These are phyloP conservation scores for Stachybotrys elegans DNA, from an alignment of 2,329 filamentous ascomycete genomes.

Conservation along the genomic window DNA sequence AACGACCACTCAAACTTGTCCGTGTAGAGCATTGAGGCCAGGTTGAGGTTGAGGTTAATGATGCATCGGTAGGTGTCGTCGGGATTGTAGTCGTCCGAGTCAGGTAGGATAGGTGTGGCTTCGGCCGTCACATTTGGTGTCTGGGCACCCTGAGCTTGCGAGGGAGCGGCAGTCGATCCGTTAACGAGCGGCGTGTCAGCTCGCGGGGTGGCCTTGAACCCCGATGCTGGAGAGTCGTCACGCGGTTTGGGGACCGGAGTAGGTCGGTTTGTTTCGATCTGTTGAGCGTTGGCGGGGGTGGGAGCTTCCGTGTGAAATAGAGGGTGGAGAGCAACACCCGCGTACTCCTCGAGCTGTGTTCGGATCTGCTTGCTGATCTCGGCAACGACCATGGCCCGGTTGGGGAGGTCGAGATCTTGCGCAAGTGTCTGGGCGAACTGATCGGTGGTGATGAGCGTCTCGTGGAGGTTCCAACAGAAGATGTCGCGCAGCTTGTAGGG, in stretches of 20 bases:
- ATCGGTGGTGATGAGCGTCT: constrained; percentile 88
- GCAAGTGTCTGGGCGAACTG: constrained; percentile 90
- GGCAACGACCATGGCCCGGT: constrained; percentile 61
- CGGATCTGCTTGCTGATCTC: constrained; percentile 93
- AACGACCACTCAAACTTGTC: constrained; percentile 99
- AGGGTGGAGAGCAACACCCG: constrained; percentile 87
- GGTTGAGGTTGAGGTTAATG: constrained; percentile 83
- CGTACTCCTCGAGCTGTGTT: constrained; percentile 92
- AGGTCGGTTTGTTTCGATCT: constrained; percentile 23
- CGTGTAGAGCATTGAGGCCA: constrained; percentile 86
- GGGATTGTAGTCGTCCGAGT: constrained; percentile 74
- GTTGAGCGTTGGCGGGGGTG: constrained; percentile 8
- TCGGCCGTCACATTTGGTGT: constrained; percentile 60
- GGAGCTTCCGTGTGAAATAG: constrained; percentile 65
- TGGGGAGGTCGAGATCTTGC: constrained; percentile 87
- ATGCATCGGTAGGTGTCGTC: constrained; percentile 95
- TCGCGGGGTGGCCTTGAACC: constrained; percentile 34
- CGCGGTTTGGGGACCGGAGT: constrained; percentile 26
- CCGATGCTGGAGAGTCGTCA: constrained; percentile 33
- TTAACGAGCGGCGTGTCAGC: constrained; percentile 54
- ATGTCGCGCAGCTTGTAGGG: constrained; percentile 87
- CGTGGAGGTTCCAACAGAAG: constrained; percentile 98
- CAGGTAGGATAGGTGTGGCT: constrained; percentile 55
- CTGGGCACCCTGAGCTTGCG: constrained; percentile 31
- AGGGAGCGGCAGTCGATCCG: constrained; percentile 45